Conservation (phyloP, 2,329 filamentous ascomycete species). For the Alternaria conjuncta region DNA sequence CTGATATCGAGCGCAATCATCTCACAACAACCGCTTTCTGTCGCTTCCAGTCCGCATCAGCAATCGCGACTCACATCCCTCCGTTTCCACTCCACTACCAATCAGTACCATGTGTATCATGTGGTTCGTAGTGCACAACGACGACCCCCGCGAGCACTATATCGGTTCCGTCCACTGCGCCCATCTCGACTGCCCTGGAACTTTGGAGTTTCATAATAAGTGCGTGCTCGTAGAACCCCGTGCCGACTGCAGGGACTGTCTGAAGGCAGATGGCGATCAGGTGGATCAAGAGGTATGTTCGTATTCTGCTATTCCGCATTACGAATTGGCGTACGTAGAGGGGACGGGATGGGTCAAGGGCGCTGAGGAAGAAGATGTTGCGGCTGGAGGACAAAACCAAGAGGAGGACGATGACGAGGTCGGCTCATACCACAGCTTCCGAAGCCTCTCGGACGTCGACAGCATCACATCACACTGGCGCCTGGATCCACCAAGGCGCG, state of each 20-base stretch:
- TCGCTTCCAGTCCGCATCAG: too few relatives aligned
- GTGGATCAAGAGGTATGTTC: background rate
- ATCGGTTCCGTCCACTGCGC: background rate
- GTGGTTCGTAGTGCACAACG: conserved; percentile 4
- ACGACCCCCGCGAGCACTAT: background rate
- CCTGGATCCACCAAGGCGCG: background rate
- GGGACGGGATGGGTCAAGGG: background rate
- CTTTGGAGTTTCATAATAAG: background rate
- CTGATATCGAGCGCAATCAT: background rate
- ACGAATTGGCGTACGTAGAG: background rate
- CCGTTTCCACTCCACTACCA: background rate
- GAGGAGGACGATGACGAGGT: background rate
- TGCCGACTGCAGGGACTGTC: background rate
- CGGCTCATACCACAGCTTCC: background rate
- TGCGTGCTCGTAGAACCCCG: conserved; percentile 5
- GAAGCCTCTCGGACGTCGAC: conserved; percentile 5
- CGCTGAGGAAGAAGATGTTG: background rate
- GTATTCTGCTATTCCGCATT: background rate
- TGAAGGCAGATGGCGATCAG: background rate
- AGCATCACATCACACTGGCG: background rate
- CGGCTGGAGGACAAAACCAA: background rate
- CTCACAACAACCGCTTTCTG: background rate
- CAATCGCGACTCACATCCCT: background rate
- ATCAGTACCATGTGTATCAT: conserved; percentile 14
- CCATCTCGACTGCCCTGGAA: conserved; percentile 8